Conservation (phyloP, 352 stramenopile genomes). For the Phytophthora pinifolia region DNA sequence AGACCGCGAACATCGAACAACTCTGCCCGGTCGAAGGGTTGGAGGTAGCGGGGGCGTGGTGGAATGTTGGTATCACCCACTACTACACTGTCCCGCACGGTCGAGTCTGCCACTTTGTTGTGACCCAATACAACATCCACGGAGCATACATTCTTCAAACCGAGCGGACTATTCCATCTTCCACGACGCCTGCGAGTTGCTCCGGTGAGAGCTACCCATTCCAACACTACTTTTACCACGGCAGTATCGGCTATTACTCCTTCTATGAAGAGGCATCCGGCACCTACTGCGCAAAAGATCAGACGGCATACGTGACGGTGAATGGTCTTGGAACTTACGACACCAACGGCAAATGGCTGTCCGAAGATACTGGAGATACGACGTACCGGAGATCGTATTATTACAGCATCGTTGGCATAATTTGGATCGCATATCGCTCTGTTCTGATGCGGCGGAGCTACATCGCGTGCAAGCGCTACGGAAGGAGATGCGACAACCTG, state of each 20-base stretch:
- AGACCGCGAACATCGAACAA: not conserved
- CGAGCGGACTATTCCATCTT: conserved; percentile 3
- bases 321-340: conserved; percentile 15
- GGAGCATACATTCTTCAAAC: conserved; percentile 5
- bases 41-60: conserved; percentile 11
- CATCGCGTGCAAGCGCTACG: conserved; percentile 14
- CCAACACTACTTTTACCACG: conserved; percentile 20
- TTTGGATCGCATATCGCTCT: conserved; percentile 18
- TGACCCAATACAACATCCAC: conserved; percentile 20
- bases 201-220: conserved; percentile 12
- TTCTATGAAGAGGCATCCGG: conserved; percentile 18
- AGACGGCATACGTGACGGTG: conserved; percentile 5
- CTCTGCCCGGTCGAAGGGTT: conserved; percentile 12
- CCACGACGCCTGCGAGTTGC: conserved; percentile 12
- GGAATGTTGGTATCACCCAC: conserved; percentile 11
- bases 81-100: conserved; percentile 6
- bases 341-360: conserved; percentile 8
- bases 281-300: conserved; percentile 14
- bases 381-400: conserved; percentile 17
- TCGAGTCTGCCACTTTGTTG: conserved; percentile 15
- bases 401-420: conserved; percentile 11
- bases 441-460: conserved; percentile 16
- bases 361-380: conserved; percentile 11
- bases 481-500: conserved; percentile 14
- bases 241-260: conserved; percentile 15